A percentile compares a stretch with the other conserved stretches of the same genome.
Evolutionary conservation across 139 green algal species (phyloP).

Genomic region (Chlorella sp.): DNA sequence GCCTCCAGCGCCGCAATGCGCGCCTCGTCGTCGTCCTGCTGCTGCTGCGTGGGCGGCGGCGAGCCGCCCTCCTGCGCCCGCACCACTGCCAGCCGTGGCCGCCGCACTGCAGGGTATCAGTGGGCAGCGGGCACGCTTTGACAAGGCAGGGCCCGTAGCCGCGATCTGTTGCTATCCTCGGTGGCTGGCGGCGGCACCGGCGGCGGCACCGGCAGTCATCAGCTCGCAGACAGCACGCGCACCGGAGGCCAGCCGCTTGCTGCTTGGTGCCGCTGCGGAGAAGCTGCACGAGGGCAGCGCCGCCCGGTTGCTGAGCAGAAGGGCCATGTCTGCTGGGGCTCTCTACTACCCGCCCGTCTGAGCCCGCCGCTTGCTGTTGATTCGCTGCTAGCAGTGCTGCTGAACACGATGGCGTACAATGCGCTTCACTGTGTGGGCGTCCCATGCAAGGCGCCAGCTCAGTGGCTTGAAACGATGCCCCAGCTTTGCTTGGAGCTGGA

Average conservation of each 20-base stretch:
- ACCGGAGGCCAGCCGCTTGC: not conserved
- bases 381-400: too few relatives aligned
- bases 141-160: too few relatives aligned
- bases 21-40: constrained; percentile 48
- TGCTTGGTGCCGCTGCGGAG: not conserved
- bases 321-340: too few relatives aligned
- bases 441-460: too few relatives aligned
- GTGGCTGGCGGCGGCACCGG: too few relatives aligned
- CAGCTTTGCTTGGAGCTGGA: too few relatives aligned
- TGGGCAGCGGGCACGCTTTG: not conserved
- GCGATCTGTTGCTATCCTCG: too few relatives aligned
- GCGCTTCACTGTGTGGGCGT: too few relatives aligned
- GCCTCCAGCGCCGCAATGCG: constrained; percentile 54
- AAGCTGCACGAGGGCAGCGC: not conserved
- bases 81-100: not conserved
- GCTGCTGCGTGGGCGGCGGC: constrained; percentile 15
- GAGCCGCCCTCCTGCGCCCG: constrained; percentile 19
- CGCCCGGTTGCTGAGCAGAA: not conserved
- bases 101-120: not conserved
- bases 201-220: not conserved
- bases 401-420: too few relatives aligned
- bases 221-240: not conserved
- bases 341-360: too few relatives aligned
- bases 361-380: too few relatives aligned
- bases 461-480: too few relatives aligned